Conservation (phyloP, 2,329 filamentous ascomycete species). For the Aspergillus sp. region DNA sequence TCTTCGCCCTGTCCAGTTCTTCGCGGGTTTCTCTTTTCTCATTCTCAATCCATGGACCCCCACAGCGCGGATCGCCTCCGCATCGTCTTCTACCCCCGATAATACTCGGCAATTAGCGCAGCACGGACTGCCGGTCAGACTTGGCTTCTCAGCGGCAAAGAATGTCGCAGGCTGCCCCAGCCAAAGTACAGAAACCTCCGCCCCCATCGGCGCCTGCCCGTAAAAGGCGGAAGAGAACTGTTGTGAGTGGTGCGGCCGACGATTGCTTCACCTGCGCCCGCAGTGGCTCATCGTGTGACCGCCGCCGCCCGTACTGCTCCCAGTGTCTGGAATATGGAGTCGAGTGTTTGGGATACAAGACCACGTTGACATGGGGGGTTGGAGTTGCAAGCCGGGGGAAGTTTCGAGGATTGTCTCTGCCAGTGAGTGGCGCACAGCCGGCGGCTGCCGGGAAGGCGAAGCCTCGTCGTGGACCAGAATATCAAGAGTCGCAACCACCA, state of each 20-base stretch:
- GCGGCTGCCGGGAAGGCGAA: slow-evolving; percentile 28
- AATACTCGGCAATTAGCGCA: slow-evolving; percentile 3
- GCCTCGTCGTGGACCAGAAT: slow-evolving; percentile 5
- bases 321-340: slow-evolving; percentile 89
- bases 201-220: slow-evolving; percentile 33
- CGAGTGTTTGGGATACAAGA: slow-evolving; percentile 95
- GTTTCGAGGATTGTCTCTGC: slow-evolving; percentile 80
- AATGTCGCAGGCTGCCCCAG: slow-evolving; percentile 24
- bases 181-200: slow-evolving; percentile 26
- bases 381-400: slow-evolving; percentile 95
- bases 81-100: slow-evolving; percentile 11
- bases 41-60: slow-evolving; percentile 16
- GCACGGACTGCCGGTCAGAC: background rate
- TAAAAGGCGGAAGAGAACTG: slow-evolving; percentile 82
- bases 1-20: background rate
- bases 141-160: background rate
- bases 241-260: slow-evolving; percentile 83
- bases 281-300: slow-evolving; percentile 81
- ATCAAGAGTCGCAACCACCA: background rate
- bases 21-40: background rate
- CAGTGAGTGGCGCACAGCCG: slow-evolving; percentile 52
- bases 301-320: slow-evolving; percentile 89
- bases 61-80: slow-evolving; percentile 19
- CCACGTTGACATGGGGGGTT: slow-evolving; percentile 93
- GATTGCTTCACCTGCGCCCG: slow-evolving; percentile 95